Evolutionary conservation across 2,329 filamentous ascomycete genomes (phyloP), one percentile per base, ranked within the genome.

Genomic region (Pseudogymnoascus sp.): DNA sequence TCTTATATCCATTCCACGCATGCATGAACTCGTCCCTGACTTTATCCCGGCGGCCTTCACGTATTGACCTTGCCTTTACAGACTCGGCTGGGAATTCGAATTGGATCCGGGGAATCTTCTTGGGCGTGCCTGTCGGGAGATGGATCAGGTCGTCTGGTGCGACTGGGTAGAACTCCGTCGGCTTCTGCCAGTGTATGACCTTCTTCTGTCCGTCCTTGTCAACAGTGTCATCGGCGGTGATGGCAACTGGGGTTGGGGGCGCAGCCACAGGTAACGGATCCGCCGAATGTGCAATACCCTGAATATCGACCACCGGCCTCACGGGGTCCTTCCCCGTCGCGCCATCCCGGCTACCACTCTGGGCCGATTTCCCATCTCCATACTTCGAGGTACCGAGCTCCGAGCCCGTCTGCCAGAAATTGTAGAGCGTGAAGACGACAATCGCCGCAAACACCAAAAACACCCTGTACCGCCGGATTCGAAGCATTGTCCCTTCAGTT

Each of bases 1-100:
- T 79, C 71, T 84, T 89, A 77, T 97, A 99, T 13, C 90, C 91
- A 1, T 80, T 77, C 95, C 95, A 97, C 1, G 91, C 86, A 42
- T 81, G 74, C 64, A 83, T 78, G 74, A 96, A 90, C 64, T 92
- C 88, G 5, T 83, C 80, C 73, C 87, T 91, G 73, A 97, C 87
- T 38, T 81, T 78, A 8, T 80, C 78, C 64, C 89, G 82, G 64
- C 90, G 87, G 61, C 83, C 76, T 65, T 87, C 75, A 35, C 93
- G 86, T 68, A 85, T 84, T 59, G 80, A 79, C 69, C 84, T 87
- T 28, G 80, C 82, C 10, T 78, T 76, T 7, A 81, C 76, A 0
- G 84, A 79, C 74, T 96, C 92, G 53, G 80, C 73, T n/a, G 77
- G 79, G 72, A 96, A 96, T 2, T 78, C 75, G 72, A 86, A 82